These are phyloP conservation scores for Cinnamomum micranthum DNA, from an alignment of 164 flowering plant genomes.

Conservation along the genomic window DNA sequence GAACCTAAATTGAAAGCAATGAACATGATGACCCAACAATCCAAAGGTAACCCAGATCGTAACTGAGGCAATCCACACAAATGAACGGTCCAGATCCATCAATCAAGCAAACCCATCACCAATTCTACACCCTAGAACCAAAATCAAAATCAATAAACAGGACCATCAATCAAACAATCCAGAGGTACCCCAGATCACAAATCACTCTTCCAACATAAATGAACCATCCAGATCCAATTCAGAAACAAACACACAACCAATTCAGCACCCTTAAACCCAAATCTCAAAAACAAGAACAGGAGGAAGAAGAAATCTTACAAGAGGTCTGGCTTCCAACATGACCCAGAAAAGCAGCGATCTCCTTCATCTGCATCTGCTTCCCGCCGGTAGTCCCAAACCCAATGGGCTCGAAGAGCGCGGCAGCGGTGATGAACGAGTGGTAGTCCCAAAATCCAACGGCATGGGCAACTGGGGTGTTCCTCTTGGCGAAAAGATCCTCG, in stretches of 20 bases:
- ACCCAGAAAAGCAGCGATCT: conserved; percentile 80
- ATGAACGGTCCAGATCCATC: no score
- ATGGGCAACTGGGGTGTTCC: conserved; percentile 77
- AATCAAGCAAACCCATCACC: no score
- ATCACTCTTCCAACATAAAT: no score
- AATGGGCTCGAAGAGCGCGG: conserved; percentile 55
- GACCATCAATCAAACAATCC: no score
- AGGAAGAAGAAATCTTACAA: conserved; percentile 34
- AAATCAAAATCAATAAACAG: no score
- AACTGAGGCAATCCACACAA: no score
- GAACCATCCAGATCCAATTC: not conserved
- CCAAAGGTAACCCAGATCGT: no score
- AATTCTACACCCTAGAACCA: no score
- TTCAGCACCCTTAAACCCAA: not conserved
- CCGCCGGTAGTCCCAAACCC: conserved; percentile 94
- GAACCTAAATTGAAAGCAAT: no score
- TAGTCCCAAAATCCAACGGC: conserved; percentile 92
- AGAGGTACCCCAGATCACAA: no score
- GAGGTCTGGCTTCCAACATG: conserved; percentile 84
- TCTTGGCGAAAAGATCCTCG: conserved; percentile 77
- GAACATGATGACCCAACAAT: no score
- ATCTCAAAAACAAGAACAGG: not conserved
- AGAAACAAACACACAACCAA: not conserved
- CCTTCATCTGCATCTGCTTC: conserved; percentile 66
- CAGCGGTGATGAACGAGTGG: conserved; percentile 63